phyloP scores from a whole-genome alignment of 1,284 basidiomycete genomes.

The Malassezia obtusa region DNA sequence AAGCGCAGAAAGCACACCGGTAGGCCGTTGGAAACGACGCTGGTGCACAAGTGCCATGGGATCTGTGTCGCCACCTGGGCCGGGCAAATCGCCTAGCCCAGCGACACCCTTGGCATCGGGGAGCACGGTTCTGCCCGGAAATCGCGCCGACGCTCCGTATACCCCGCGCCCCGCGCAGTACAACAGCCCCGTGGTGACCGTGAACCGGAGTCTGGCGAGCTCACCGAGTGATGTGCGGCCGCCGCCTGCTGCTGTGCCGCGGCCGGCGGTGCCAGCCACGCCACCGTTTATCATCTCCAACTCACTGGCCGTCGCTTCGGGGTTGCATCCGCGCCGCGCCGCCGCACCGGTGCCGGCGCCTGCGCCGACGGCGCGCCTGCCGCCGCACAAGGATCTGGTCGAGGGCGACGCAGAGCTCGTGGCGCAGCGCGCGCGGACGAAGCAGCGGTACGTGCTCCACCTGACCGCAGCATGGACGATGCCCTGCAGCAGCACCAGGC shows the following conservation, averaged over 20 bases:
- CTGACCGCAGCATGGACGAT: background rate
- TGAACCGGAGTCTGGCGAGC: background rate
- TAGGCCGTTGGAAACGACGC: background rate
- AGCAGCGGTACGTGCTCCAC: background rate
- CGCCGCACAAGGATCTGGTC: slow-evolving; percentile 14
- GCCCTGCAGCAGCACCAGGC: slow-evolving; percentile 22
- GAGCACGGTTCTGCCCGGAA: background rate
- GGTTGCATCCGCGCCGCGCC: slow-evolving; percentile 1
- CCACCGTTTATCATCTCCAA: slow-evolving; percentile 20
- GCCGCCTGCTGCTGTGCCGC: background rate
- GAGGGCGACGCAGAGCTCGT: slow-evolving; percentile 11
- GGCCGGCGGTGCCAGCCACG: background rate
- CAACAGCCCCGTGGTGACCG: slow-evolving; percentile 10
- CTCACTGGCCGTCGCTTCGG: slow-evolving; percentile 10
- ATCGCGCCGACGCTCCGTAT: slow-evolving; percentile 3
- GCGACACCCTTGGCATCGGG: background rate
- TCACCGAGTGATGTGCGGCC: background rate
- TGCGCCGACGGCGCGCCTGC: slow-evolving; percentile 2
- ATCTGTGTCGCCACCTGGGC: slow-evolving; percentile 3
- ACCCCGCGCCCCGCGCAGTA: slow-evolving; percentile 9
- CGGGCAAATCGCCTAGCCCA: background rate
- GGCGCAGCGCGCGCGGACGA: slow-evolving; percentile 9
- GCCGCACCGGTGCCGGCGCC: background rate
- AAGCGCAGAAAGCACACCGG: slow-evolving; percentile 1
- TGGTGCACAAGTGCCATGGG: background rate